These are phyloP conservation scores for Adiantum capillusveneris DNA, from an alignment of 75 land plant species.

Conservation along the genomic window DNA sequence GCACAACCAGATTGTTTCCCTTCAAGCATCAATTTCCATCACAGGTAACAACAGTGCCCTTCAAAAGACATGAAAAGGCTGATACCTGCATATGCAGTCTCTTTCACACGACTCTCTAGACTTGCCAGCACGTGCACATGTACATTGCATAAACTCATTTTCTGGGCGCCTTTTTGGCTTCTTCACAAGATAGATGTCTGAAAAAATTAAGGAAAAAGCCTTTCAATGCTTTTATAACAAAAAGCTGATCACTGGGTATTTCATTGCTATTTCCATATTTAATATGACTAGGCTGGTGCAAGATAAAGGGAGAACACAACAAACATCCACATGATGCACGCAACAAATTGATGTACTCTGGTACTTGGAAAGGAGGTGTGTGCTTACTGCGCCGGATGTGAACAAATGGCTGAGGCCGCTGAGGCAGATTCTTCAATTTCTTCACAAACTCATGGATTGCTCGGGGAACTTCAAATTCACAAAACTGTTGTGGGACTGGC, in stretches of 20 bases:
- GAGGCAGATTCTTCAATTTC: conserved; percentile 28
- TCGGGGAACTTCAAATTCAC: conserved; percentile 63
- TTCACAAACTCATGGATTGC: conserved; percentile 25
- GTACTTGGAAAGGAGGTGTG: conserved; percentile 39
- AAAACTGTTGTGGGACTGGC: conserved; percentile 30
- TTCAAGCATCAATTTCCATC: background rate
- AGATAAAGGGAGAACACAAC: no score
- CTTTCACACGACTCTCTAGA: conserved; percentile 40
- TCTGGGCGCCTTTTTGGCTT: conserved; percentile 45
- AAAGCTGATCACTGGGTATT: background rate
- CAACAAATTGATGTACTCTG: no score
- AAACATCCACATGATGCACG: no score
- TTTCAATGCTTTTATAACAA: background rate
- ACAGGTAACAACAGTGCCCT: no score
- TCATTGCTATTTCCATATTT: no score
- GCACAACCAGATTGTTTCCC: background rate
- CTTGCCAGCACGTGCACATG: conserved; percentile 40
- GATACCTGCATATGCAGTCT: conserved; percentile 89
- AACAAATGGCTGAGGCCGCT: conserved; percentile 30
- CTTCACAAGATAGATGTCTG: conserved; percentile 76
- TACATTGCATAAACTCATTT: conserved; percentile 84
- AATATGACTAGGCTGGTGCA: background rate
- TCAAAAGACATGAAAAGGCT: no score
- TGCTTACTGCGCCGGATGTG: conserved; percentile 66
- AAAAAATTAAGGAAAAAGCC: background rate